Evolutionary conservation across 371 early-diverging fungal genomes (phyloP).

Genomic region (Umbelopsis sp.): DNA sequence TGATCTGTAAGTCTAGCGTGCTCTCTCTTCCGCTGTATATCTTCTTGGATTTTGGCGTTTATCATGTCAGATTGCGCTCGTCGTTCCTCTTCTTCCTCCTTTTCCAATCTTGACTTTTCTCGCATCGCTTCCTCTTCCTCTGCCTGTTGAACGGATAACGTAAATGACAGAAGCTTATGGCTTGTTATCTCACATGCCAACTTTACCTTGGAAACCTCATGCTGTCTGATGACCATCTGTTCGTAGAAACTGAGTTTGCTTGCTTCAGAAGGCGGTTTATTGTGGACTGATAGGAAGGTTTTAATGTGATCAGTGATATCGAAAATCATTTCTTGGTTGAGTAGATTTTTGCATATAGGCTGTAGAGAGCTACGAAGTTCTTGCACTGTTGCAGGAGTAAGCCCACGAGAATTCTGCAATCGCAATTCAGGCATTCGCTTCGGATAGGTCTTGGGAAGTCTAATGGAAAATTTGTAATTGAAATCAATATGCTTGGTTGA

Average conservation of each 20-base stretch:
- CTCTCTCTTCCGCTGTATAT: constrained; percentile 43
- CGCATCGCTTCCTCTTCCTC: constrained; percentile 43
- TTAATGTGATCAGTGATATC: constrained; percentile 67
- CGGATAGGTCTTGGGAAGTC: constrained; percentile 74
- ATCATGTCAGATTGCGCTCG: constrained; percentile 59
- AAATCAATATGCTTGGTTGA: not conserved
- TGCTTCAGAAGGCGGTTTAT: constrained; percentile 54
- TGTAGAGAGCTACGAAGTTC: constrained; percentile 48
- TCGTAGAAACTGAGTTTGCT: constrained; percentile 61
- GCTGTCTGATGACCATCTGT: constrained; percentile 65
- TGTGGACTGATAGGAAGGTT: constrained; percentile 69
- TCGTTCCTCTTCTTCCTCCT: constrained; percentile 49
- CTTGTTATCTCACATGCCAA: constrained; percentile 16
- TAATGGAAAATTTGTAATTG: constrained; percentile 22
- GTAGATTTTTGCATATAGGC: constrained; percentile 46
- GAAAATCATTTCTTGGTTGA: constrained; percentile 78
- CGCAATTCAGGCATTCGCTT: constrained; percentile 66
- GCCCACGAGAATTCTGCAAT: constrained; percentile 58
- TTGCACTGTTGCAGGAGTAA: constrained; percentile 53
- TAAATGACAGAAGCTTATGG: not conserved
- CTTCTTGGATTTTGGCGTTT: constrained; percentile 60
- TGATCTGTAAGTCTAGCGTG: constrained; percentile 43
- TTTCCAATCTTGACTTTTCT: constrained; percentile 42
- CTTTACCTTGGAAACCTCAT: constrained; percentile 54
- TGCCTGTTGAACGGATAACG: constrained; percentile 16